A percentile compares a stretch with the other conserved stretches of the same genome.
phyloP scores from a whole-genome alignment of 31 red algal genomes.

The Odonthalia washingtoniensis region DNA sequence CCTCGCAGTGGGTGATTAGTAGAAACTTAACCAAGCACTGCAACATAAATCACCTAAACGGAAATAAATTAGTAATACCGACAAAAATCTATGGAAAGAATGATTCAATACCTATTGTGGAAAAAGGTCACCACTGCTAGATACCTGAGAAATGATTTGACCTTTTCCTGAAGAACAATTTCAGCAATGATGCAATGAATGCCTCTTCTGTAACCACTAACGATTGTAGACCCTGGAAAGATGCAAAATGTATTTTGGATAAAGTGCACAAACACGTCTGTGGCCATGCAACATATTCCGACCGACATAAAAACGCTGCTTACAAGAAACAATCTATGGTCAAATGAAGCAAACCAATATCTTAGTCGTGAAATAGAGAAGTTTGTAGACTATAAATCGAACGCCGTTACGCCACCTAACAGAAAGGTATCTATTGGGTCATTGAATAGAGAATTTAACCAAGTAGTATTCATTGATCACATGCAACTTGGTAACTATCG shows the following conservation, averaged over 20 bases:
- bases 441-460: conserved; percentile 14
- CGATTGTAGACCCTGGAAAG: background rate
- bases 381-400: background rate
- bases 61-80: background rate
- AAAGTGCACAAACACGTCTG: conserved; percentile 3
- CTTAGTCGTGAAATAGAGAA: conserved; percentile 11
- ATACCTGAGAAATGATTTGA: background rate
- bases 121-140: conserved; percentile 21
- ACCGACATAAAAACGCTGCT: background rate
- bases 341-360: background rate
- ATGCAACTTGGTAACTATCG: background rate
- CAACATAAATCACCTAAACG: conserved; percentile 16
- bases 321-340: too few relatives aligned
- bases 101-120: background rate
- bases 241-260: too few relatives aligned
- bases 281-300: background rate
- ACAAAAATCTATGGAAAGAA: background rate
- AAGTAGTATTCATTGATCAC: conserved; percentile 28
- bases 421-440: conserved; percentile 27
- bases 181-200: background rate
- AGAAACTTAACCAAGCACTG: background rate
- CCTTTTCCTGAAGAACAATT: background rate
- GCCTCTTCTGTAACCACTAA: background rate
- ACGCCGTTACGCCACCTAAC: background rate
- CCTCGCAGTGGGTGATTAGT: background rate